These are phyloP conservation scores for Emmonsia crescens DNA, from an alignment of 2,329 filamentous ascomycete genomes.

Conservation along the genomic window DNA sequence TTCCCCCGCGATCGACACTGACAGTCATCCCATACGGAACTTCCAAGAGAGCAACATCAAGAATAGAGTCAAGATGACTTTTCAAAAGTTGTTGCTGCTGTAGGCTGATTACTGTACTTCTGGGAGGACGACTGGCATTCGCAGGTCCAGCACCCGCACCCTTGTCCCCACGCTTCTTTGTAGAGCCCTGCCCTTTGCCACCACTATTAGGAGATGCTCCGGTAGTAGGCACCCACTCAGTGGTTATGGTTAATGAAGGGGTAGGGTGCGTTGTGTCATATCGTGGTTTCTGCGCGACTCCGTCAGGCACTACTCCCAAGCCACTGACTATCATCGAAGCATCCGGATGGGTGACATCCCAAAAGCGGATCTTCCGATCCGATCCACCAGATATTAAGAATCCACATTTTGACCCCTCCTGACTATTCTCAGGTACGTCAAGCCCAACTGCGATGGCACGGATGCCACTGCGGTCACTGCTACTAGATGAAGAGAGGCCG, in stretches of 20 bases:
- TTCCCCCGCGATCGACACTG: constrained; percentile 77
- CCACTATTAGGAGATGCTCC: constrained; percentile 20
- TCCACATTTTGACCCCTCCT: constrained; percentile 52
- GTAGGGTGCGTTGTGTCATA: constrained; percentile 57
- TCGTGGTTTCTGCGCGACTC: constrained; percentile 45
- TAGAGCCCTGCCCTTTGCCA: constrained; percentile 20
- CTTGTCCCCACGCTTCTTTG: constrained; percentile 29
- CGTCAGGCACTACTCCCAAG: constrained; percentile 54
- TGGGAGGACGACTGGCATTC: constrained; percentile 41
- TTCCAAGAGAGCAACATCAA: constrained; percentile 81
- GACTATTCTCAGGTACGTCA: constrained; percentile 56
- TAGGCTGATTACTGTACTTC: constrained; percentile 73
- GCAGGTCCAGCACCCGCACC: constrained; percentile 18
- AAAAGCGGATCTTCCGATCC: constrained; percentile 86
- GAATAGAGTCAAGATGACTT: constrained; percentile 76
- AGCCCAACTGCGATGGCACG: constrained; percentile 63
- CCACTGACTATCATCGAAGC: constrained; percentile 73
- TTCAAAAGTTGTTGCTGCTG: constrained; percentile 79
- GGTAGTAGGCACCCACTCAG: constrained; percentile 47
- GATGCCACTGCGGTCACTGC: constrained; percentile 42
- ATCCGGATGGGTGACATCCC: constrained; percentile 74
- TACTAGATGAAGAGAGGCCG: constrained; percentile 2
- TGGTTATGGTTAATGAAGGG: constrained; percentile 53
- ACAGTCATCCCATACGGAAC: constrained; percentile 86
- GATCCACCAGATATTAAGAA: constrained; percentile 82